These are phyloP conservation scores for Wallacemonas sp. DNA, from an alignment of 208 protist genomes.

Conservation along the genomic window DNA sequence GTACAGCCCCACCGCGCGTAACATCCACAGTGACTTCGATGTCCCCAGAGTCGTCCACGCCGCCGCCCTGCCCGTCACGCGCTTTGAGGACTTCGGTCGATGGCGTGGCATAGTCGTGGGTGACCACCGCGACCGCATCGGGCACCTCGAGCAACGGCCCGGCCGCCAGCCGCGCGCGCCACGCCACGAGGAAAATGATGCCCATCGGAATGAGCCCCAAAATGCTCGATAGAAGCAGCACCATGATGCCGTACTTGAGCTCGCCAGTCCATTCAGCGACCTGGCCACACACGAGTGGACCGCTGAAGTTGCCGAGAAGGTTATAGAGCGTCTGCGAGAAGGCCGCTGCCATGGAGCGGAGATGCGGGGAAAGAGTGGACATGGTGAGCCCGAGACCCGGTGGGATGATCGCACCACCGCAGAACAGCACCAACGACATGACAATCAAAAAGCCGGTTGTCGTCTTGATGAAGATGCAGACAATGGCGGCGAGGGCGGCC, in stretches of 20 bases:
- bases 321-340: constrained; percentile 89
- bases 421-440: constrained; percentile 88
- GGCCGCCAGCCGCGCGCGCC: constrained; percentile 1
- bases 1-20: too few species aligned
- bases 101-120: not conserved
- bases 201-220: constrained; percentile 63
- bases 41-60: too few species aligned
- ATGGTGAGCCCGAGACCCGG: constrained; percentile 77
- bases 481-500: constrained; percentile 58
- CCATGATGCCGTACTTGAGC: constrained; percentile 75
- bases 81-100: not conserved
- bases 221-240: constrained; percentile 57
- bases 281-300: constrained; percentile 81
- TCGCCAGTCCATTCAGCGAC: constrained; percentile 65
- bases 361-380: constrained; percentile 53
- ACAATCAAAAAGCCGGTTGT: constrained; percentile 67
- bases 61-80: not conserved
- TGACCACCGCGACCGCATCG: constrained; percentile 7
- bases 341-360: constrained; percentile 61
- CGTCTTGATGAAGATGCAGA: constrained; percentile 74
- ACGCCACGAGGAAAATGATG: constrained; percentile 38
- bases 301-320: constrained; percentile 87
- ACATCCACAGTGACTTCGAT: too few species aligned
- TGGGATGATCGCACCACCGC: constrained; percentile 82
- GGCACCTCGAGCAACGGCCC: not conserved